phyloP scores from a whole-genome alignment of 1,284 basidiomycete species.

The Papiliotrema terrestris region DNA sequence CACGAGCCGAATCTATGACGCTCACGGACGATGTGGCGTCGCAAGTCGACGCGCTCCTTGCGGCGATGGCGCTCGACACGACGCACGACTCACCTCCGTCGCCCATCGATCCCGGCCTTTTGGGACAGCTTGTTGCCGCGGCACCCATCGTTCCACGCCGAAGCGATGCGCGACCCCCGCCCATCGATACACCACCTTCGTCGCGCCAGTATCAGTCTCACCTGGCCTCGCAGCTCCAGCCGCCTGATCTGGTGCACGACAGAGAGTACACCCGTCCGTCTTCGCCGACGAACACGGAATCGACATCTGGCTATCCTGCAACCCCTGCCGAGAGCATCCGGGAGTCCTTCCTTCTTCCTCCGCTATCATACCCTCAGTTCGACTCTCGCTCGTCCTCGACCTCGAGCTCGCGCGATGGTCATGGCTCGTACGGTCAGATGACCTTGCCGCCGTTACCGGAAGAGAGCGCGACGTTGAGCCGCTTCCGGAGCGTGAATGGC shows the following conservation, averaged over 20 bases:
- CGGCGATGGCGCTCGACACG: constrained; percentile 10
- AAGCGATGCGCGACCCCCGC: neutral
- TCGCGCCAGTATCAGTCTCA: neutral
- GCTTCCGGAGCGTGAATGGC: neutral
- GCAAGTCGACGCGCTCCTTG: constrained; percentile 16
- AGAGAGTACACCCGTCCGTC: constrained; percentile 9
- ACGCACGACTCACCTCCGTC: neutral
- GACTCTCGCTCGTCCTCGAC: neutral
- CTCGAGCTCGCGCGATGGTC: neutral
- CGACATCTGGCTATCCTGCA: constrained; percentile 24
- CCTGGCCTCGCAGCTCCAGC: neutral
- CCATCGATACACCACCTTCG: neutral
- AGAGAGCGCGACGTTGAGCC: neutral
- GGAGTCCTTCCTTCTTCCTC: constrained; percentile 7
- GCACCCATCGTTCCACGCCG: neutral
- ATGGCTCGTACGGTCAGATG: neutral
- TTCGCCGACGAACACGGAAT: constrained; percentile 32
- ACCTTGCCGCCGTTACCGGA: neutral
- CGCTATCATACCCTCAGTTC: neutral
- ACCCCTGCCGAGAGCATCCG: constrained; percentile 27
- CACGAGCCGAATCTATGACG: constrained; percentile 6
- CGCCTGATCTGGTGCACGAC: constrained; percentile 12
- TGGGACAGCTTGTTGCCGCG: neutral
- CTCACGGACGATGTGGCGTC: constrained; percentile 3
- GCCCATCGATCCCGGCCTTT: neutral